Base-by-base conservation (phyloP, 129 eudicot genomes). In the Logfia minima region DNA sequence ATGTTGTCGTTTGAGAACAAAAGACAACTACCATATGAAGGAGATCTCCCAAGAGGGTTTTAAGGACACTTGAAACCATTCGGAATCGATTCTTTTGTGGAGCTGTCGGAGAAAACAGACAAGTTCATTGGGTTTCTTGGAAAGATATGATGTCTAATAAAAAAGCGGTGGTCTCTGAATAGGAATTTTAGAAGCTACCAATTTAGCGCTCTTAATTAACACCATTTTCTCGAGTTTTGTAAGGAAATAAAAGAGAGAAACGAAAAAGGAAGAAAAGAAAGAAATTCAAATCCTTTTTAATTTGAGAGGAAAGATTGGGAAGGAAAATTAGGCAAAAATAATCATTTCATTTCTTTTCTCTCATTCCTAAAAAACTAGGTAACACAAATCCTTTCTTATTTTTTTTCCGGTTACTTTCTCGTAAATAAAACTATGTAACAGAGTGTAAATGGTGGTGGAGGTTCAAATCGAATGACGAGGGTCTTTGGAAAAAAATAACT, bases 1-100 rank as follows among this genome's bases (percentile, higher is more conserved):
- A 48, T 71, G 65, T 59, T 41, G 41, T 41, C 37, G 8, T 78
- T 62, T 52, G 59, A 67, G 28, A 35, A n/a, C 9, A 48, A 63
- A 71, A 31, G 48, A 9, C 9, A 16, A 59, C 22, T 52, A 70
- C 22, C 13, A 11, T 1, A 21, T 62, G 68, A 63, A 28, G 68
- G n/a, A 59, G 0, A 55, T 2, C 35, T 32, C 35, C 35, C 35
- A 32, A 3, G 4, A 32, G 5, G 35, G 58, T 16, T 52, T 52
- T 52, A 52, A 16, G 16, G 58, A 52, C 59, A 0, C 59, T 52
- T 9, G 21, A 52, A 52, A 13, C 59, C 19, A 52, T 52, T 13
- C 21, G 21, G 10, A 13, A 13, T 55, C 23, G 23, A 16, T 55
- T 55, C 22, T 55, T 55, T 55, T 18, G 22, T 9, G 23, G 22